These are phyloP conservation scores for Ensete glaucum DNA, from an alignment of 176 grass and related monocot species.

Conservation along the genomic window DNA sequence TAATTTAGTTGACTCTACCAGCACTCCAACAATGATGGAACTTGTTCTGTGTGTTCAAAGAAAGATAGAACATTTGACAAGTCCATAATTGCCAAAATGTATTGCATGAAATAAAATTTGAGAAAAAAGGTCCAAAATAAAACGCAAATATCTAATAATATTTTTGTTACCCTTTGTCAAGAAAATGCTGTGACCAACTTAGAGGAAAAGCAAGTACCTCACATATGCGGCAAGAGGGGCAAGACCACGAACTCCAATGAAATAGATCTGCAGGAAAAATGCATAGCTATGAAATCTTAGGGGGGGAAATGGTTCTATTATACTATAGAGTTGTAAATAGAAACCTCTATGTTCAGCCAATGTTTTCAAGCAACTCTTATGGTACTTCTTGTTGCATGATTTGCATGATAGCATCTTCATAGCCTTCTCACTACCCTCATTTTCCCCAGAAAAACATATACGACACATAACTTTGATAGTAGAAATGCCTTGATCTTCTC, in stretches of 20 bases:
- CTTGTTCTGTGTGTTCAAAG: no score
- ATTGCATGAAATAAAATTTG: no score
- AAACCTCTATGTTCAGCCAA: slow-evolving; percentile 89
- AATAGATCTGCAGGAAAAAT: slow-evolving; percentile 69
- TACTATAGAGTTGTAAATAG: not conserved
- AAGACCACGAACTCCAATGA: slow-evolving; percentile 79
- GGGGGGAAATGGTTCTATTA: slow-evolving; percentile 12
- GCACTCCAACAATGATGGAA: no score
- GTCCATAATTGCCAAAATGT: no score
- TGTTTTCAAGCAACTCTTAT: slow-evolving; percentile 78
- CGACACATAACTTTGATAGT: slow-evolving; percentile 82
- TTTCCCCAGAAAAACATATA: slow-evolving; percentile 83
- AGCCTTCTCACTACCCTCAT: slow-evolving; percentile 75
- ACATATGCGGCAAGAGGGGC: slow-evolving; percentile 75
- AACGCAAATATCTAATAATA: no score
- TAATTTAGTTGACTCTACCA: no score
- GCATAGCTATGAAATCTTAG: slow-evolving; percentile 16
- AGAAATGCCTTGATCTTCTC: slow-evolving; percentile 49
- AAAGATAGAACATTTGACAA: no score
- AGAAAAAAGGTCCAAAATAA: no score
- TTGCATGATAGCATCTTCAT: slow-evolving; percentile 94
- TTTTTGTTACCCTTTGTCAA: no score
- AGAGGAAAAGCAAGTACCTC: slow-evolving; percentile 43
- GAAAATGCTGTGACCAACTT: not conserved
- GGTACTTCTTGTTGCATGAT: slow-evolving; percentile 88